Evolutionary conservation across 805 yeast species (phyloP).

Genomic region (Candida lessepsii): DNA sequence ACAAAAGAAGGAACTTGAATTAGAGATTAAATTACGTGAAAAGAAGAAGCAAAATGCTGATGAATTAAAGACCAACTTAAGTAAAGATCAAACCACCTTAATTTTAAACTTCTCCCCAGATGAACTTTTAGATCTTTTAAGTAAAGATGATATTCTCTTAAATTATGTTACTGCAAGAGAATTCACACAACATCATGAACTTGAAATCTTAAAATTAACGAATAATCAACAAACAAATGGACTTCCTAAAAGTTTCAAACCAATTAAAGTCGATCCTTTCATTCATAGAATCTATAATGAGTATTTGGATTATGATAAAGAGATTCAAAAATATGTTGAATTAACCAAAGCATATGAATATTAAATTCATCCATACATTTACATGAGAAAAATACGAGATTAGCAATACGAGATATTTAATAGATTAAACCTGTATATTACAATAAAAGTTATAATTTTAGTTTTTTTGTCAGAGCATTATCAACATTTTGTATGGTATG

Average conservation of each 20-base stretch:
- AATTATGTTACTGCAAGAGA: constrained; percentile 20
- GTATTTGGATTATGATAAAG: constrained; percentile 25
- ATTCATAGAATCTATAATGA: constrained; percentile 22
- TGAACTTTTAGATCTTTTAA: constrained; percentile 23
- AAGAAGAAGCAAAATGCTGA: constrained; percentile 11
- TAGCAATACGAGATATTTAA: neutral
- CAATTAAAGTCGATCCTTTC: constrained; percentile 31
- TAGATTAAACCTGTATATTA: too few relatives aligned
- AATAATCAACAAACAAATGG: constrained; percentile 17
- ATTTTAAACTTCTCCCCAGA: constrained; percentile 15
- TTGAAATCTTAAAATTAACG: constrained; percentile 24
- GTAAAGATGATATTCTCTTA: constrained; percentile 27
- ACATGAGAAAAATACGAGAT: neutral
- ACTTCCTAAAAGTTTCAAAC: constrained; percentile 27
- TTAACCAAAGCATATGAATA: constrained; percentile 17
- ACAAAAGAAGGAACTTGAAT: constrained; percentile 15
- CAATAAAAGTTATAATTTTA: too few relatives aligned
- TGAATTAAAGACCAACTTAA: constrained; percentile 5
- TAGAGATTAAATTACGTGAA: constrained; percentile 15
- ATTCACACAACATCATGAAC: constrained; percentile 30
- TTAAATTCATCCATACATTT: too few relatives aligned
- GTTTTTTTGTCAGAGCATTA: too few relatives aligned
- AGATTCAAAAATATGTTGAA: constrained; percentile 21
- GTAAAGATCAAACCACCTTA: constrained; percentile 10
- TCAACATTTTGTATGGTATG: too few relatives aligned